phyloP scores from a whole-genome alignment of 2,329 filamentous ascomycete genomes.

The Neonectria neomacrospora region DNA sequence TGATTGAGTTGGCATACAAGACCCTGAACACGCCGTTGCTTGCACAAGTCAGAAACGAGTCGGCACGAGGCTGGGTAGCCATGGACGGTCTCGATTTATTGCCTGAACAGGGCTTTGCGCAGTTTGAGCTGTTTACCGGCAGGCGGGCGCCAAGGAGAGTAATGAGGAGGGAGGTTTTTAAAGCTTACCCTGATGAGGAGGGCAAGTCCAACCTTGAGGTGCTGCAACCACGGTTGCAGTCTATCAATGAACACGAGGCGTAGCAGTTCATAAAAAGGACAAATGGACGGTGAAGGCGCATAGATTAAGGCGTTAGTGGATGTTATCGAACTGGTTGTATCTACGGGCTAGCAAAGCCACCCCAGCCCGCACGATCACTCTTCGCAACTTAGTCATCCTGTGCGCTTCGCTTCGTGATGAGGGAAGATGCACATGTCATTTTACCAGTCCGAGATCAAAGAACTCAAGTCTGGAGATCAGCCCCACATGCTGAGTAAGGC shows the following conservation, averaged over 20 bases:
- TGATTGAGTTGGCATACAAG: slow-evolving; percentile 80
- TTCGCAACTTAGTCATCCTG: neutral
- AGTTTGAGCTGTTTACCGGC: slow-evolving; percentile 84
- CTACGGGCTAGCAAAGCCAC: neutral
- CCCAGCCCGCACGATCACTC: neutral
- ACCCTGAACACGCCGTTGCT: slow-evolving; percentile 77
- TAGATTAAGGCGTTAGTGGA: slow-evolving; percentile 9
- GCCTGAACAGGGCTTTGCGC: slow-evolving; percentile 82
- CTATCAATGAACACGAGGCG: slow-evolving; percentile 43
- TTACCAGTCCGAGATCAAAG: neutral
- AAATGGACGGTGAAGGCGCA: neutral
- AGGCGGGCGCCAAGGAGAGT: slow-evolving; percentile 62
- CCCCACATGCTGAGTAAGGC: too few relatives aligned
- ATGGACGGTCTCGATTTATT: slow-evolving; percentile 81
- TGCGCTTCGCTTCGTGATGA: neutral
- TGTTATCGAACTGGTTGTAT: slow-evolving; percentile 5
- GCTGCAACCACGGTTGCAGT: slow-evolving; percentile 48
- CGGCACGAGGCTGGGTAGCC: slow-evolving; percentile 75
- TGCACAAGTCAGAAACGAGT: slow-evolving; percentile 70
- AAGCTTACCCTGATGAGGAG: slow-evolving; percentile 56
- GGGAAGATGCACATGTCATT: neutral
- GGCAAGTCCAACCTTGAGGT: slow-evolving; percentile 54
- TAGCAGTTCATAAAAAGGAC: slow-evolving; percentile 16
- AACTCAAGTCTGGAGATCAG: neutral
- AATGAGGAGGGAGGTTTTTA: slow-evolving; percentile 74